Evolutionary conservation across 2,329 filamentous ascomycete species (phyloP), one percentile per base, ranked within the genome.

Genomic region (Leptographium procerum): DNA sequence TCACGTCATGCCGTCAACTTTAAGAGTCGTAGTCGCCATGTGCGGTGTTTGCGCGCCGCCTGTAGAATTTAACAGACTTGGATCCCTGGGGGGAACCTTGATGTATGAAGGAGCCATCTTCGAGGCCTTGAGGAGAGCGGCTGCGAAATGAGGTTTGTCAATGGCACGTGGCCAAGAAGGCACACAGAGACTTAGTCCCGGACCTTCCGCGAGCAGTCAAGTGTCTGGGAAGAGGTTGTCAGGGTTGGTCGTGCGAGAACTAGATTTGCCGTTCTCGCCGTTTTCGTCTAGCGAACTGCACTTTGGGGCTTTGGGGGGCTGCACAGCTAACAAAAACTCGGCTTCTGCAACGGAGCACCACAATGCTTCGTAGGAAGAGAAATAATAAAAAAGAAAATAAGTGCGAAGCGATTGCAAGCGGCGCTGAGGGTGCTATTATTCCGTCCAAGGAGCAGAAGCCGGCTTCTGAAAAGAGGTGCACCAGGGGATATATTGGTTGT

Each of bases 11-110:
- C 94, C 94, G 64, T 88, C 90, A 47, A 99, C 87, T 67, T 87
- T 89, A 61, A 99, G 75, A 24, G 91, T 96, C 34, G 94, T 97
- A 14, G 89, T 95, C 45, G 89, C 89, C 84, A 95, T 87, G 69
- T 86, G 84, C 61, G 80, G 75, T 40, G 79, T 77, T 34, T 71
- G 68, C 56, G 69, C 69, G 33, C 66, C 67, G 24, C 74, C 65
- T 16, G 68, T 69, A 36, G 67, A 65, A 40, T 62, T 64, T 33
- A 50, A 64, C 47, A 52, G 69, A 53, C 63, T 64, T 45, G 65
- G 61, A 51, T 73, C 75, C 70, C 69, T 69, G 52, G 70, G 65
- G 31, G 78, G 76, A 59, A 83, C 71, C 59, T 73, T 69, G 61
- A 78, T 77, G 60, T 77, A 71, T 59, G 74, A 62, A 33, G 79